These are phyloP conservation scores for Stemphylium vesicarium DNA, from an alignment of 2,329 filamentous ascomycete species.

Conservation along the genomic window DNA sequence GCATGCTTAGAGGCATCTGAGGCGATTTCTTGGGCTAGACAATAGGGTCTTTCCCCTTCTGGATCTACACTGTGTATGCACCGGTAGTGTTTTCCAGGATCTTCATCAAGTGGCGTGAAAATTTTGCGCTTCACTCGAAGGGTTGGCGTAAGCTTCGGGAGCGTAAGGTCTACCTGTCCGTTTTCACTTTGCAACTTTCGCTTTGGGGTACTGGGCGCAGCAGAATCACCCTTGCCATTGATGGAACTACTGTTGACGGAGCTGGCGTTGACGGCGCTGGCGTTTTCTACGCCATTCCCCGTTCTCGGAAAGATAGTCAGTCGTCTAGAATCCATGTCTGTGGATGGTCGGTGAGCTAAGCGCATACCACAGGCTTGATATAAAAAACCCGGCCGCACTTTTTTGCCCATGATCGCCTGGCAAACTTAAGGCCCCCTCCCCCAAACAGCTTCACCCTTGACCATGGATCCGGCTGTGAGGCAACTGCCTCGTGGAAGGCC, in stretches of 20 bases:
- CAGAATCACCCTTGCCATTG: not conserved
- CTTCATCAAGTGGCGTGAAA: constrained; percentile 6
- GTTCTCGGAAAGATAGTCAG: constrained; percentile 18
- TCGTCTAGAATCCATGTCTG: constrained; percentile 10
- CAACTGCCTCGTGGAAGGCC: not conserved
- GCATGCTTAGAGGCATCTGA: not conserved
- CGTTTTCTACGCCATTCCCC: not conserved
- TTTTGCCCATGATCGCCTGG: not conserved
- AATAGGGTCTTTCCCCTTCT: constrained; percentile 13
- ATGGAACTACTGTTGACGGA: no score
- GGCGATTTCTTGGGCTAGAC: constrained; percentile 8
- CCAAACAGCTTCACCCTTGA: not conserved
- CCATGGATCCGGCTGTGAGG: not conserved
- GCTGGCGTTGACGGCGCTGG: no score
- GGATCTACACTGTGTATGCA: constrained; percentile 20
- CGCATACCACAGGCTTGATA: not conserved
- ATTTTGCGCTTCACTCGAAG: constrained; percentile 1
- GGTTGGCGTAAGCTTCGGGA: not conserved
- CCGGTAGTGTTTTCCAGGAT: constrained; percentile 7
- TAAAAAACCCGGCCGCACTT: not conserved
- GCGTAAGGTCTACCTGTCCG: not conserved
- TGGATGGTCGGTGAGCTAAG: not conserved
- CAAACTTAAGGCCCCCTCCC: not conserved
- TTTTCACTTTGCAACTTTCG: constrained; percentile 1
- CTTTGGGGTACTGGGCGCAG: not conserved